Evolutionary conservation across 257 asterid genomes (phyloP).

Genomic region (Cinchona pubescens): DNA sequence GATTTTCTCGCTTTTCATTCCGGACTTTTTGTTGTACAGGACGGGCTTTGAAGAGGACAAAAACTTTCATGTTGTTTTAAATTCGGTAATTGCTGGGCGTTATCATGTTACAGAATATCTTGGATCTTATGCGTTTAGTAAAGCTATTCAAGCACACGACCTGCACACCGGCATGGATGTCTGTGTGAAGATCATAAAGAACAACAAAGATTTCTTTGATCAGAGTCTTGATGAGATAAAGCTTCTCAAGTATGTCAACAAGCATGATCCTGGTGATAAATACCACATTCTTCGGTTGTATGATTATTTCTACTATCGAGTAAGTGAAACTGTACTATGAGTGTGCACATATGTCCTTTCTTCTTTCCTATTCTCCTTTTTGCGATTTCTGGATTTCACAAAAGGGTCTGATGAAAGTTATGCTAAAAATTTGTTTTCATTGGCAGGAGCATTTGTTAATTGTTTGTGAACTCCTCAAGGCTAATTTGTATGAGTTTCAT

Average conservation of each 20-base stretch:
- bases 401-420: constrained; percentile 5
- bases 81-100: constrained; percentile 92
- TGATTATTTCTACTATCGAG: constrained; percentile 92
- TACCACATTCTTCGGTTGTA: constrained; percentile 88
- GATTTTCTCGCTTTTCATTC: not conserved
- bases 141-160: constrained; percentile 99
- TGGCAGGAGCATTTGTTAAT: constrained; percentile 91
- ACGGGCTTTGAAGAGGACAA: constrained; percentile 99
- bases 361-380: not conserved
- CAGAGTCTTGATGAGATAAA: constrained; percentile 99
- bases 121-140: constrained; percentile 99
- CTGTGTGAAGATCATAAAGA: constrained; percentile 93
- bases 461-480: constrained; percentile 96
- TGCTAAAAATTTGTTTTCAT: constrained; percentile 13
- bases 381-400: not conserved
- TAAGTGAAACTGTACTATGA: constrained; percentile 38
- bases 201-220: constrained; percentile 95
- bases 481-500: constrained; percentile 93
- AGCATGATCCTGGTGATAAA: constrained; percentile 97
- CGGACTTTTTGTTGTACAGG: constrained; percentile 46
- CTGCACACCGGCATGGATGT: constrained; percentile 99
- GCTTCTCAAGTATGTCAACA: constrained; percentile 95
- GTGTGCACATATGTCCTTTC: too few species aligned
- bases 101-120: constrained; percentile 99
- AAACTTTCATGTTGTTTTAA: constrained; percentile 79